Evolutionary conservation across 495 filamentous ascomycete species (phyloP), one percentile per base, ranked within the genome.

Genomic region (Opeltia flavorubescens): DNA sequence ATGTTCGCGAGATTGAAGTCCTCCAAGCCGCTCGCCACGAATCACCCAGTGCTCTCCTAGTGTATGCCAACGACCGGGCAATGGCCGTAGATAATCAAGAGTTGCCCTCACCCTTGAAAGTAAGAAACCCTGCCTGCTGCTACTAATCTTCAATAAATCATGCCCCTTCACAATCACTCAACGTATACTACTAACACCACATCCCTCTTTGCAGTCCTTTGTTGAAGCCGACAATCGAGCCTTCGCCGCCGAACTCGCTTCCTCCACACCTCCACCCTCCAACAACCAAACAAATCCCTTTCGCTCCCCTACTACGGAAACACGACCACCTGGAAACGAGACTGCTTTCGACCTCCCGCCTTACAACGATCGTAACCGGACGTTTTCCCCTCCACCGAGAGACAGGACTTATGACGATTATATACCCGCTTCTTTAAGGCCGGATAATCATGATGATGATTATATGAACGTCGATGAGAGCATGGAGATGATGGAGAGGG

Each of bases 11-110:
- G 45, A 54, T 62, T 21, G 68, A 76, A 49, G 73, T 75, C 5
- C 65, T 77, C 9, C 62, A 57, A 44, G 72, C 71, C 17, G 73
- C 71, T 15, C 63, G 68, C n/a, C 66, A 71, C 35, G 72, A 74
- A 40, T 65, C 62, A 18, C 62, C 59, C 29, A 65, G 50, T 20
- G 67, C 65, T 26, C 48, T 75, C 2, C 59, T 77, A 21, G 66
- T 77, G 1, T 77, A 77, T 53, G 73, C 73, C 5, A 74, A 64
- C 47, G 62, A 62, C 12, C 60, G 58, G 38, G 72, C 70, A 13
- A 49, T 72, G 43, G 52, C 56, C 28, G 55, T 60, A 25, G 52
- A 48, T 18, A 51, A 60, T 28, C 59, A 61, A 5, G 51, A 58
- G 27, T 49, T 62, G 25, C 69, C 68, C 0, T 28, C 56, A 25